A percentile compares a stretch with the other conserved stretches of the same genome.
These are phyloP conservation scores for Cordyceps fumosorosea DNA, from an alignment of 2,329 filamentous ascomycete species.

Conservation along the genomic window DNA sequence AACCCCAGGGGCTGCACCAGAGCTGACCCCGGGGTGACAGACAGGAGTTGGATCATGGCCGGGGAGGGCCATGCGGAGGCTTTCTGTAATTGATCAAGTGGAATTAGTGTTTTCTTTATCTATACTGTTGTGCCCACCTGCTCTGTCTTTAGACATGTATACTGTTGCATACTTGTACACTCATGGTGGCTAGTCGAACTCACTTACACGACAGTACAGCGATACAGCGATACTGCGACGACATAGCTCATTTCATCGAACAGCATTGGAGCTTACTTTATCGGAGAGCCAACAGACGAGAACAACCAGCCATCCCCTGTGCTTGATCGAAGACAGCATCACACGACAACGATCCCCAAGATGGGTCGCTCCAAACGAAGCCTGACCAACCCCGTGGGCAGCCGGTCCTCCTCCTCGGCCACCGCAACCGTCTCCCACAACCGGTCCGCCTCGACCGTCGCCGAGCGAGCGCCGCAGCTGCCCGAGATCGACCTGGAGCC, in stretches of 20 bases:
- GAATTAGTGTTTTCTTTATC: conserved; percentile 2
- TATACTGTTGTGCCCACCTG: conserved; percentile 3
- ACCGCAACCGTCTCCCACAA: not conserved
- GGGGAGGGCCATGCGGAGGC: not conserved
- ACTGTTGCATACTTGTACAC: conserved; percentile 1
- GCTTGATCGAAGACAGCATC: not conserved
- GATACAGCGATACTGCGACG: not conserved
- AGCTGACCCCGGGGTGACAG: not conserved
- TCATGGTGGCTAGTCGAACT: not conserved
- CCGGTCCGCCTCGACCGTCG: not conserved
- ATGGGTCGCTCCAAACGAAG: conserved; percentile 9
- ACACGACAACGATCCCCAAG: not conserved
- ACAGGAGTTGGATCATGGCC: not conserved
- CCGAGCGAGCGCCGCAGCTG: conserved; percentile 6
- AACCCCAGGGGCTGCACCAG: not conserved
- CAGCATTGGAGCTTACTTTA: not conserved
- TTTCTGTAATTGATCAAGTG: not conserved
- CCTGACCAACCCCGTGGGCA: conserved; percentile 1
- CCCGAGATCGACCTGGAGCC: conserved; percentile 11
- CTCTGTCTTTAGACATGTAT: not conserved
- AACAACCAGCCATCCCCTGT: not conserved
- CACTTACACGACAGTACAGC: not conserved
- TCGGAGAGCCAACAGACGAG: too few species aligned
- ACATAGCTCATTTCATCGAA: not conserved
- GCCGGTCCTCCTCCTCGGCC: not conserved